These are phyloP conservation scores for Yarrowia sp. DNA, from an alignment of 805 yeast genomes.

Conservation along the genomic window DNA sequence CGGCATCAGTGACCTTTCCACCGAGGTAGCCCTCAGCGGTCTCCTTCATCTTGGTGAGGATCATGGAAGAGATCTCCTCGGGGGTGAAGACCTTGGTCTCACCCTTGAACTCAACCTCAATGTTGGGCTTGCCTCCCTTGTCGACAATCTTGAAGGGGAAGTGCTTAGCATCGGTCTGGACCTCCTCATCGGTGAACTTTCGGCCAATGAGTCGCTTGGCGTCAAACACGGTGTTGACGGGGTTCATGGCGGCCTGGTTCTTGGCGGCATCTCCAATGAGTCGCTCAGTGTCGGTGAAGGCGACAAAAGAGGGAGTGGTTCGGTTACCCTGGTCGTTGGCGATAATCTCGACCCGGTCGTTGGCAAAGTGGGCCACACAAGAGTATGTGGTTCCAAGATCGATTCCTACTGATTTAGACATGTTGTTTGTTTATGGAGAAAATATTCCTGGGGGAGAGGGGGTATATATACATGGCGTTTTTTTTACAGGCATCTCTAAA, in stretches of 20 bases:
- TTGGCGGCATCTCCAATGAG: slow-evolving; percentile 97
- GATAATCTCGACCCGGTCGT: slow-evolving; percentile 88
- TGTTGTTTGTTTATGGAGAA: slow-evolving; percentile 32
- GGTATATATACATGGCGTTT: background rate
- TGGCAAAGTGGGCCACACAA: slow-evolving; percentile 86
- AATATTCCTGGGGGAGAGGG: background rate
- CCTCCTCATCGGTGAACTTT: slow-evolving; percentile 75
- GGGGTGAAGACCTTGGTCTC: slow-evolving; percentile 85
- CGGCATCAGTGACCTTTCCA: slow-evolving; percentile 81
- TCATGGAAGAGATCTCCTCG: slow-evolving; percentile 93
- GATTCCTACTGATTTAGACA: slow-evolving; percentile 68
- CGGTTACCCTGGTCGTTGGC: slow-evolving; percentile 99
- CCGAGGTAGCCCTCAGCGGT: slow-evolving; percentile 91
- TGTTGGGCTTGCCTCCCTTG: slow-evolving; percentile 80
- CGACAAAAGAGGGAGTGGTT: slow-evolving; percentile 96
- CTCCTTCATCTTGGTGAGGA: slow-evolving; percentile 87
- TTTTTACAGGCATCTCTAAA: background rate
- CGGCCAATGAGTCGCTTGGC: slow-evolving; percentile 93
- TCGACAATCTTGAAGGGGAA: slow-evolving; percentile 82
- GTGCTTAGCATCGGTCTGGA: slow-evolving; percentile 76
- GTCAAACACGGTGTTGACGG: slow-evolving; percentile 87
- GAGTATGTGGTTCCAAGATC: slow-evolving; percentile 98
- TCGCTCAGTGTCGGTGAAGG: slow-evolving; percentile 93
- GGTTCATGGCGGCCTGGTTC: slow-evolving; percentile 98
- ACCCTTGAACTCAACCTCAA: slow-evolving; percentile 85